These are phyloP conservation scores for Evansstolkia leycettana DNA, from an alignment of 495 filamentous ascomycete genomes.

Conservation along the genomic window DNA sequence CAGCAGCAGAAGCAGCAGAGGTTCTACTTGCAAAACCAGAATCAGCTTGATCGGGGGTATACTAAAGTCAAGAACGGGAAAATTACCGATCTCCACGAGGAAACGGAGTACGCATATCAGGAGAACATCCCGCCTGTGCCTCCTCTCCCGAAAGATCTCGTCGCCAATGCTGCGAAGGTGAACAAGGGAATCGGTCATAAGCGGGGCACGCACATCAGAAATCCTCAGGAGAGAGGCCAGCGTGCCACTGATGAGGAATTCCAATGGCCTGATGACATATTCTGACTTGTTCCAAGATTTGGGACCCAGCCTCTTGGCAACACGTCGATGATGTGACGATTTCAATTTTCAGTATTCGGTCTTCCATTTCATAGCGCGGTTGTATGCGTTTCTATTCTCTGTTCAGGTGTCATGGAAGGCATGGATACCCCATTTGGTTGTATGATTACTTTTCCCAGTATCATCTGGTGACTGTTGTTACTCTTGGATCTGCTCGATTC, in stretches of 20 bases:
- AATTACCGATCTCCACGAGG: conserved; percentile 7
- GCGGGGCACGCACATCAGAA: conserved; percentile 2
- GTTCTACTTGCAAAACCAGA: conserved; percentile 4
- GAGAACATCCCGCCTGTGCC: conserved; percentile 33
- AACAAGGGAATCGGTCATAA: conserved; percentile 8
- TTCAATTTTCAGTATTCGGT: background rate
- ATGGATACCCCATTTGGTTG: too few relatives aligned
- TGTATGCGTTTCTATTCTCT: too few relatives aligned
- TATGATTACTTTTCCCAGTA: too few relatives aligned
- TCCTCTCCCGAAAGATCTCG: conserved; percentile 29
- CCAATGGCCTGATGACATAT: conserved; percentile 37
- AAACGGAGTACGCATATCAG: conserved; percentile 12
- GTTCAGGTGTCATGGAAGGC: too few relatives aligned
- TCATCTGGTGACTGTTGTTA: too few relatives aligned
- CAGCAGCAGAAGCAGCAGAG: background rate
- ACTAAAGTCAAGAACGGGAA: conserved; percentile 7
- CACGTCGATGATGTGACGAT: conserved; percentile 1
- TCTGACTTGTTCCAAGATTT: conserved; percentile 15
- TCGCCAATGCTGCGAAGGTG: conserved; percentile 20
- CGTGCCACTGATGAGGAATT: conserved; percentile 14
- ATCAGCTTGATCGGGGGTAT: conserved; percentile 15
- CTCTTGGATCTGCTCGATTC: too few relatives aligned
- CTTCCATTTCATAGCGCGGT: too few relatives aligned
- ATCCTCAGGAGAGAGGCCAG: background rate
- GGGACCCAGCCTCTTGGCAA: too few relatives aligned